These are phyloP conservation scores for Asterochloris sp. DNA, from an alignment of 139 green algal genomes.

Conservation along the genomic window DNA sequence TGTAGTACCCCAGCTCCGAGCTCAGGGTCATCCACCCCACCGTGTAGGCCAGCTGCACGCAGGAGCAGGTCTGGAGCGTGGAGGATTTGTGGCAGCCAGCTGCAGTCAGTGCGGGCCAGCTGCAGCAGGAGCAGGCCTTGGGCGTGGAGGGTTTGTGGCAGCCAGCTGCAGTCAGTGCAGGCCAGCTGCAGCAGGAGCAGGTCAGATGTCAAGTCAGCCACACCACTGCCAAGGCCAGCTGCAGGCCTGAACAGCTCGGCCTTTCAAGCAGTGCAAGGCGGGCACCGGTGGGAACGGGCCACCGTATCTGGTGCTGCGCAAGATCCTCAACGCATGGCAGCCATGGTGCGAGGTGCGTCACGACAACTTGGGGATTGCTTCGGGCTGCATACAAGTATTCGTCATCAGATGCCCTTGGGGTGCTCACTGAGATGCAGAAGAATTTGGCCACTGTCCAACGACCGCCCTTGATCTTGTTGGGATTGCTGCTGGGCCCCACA, in stretches of 20 bases:
- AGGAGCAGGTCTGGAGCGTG: not conserved
- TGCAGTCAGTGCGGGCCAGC: no score
- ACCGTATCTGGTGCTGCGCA: no score
- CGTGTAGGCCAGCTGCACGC: constrained; percentile 57
- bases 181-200: not conserved
- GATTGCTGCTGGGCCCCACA: not conserved
- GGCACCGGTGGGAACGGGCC: no score
- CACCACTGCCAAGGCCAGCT: no score
- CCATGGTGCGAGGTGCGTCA: no score
- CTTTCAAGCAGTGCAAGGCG: no score
- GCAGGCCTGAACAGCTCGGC: no score
- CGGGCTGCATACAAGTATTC: not conserved
- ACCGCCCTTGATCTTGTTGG: constrained; percentile 57
- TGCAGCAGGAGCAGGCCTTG: not conserved
- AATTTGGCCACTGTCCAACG: constrained; percentile 53
- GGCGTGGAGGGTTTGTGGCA: not conserved
- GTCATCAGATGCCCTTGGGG: no score
- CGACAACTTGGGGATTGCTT: no score
- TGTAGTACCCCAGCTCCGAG: constrained; percentile 67
- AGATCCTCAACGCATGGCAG: no score
- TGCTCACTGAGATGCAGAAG: constrained; percentile 41
- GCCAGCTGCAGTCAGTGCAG: not conserved
- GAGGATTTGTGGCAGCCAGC: not conserved
- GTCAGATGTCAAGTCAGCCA: no score
- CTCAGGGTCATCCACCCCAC: constrained; percentile 64